Evolutionary conservation across 2,329 filamentous ascomycete genomes (phyloP), one percentile per base, ranked within the genome.

Genomic region (Didymella lethalis): DNA sequence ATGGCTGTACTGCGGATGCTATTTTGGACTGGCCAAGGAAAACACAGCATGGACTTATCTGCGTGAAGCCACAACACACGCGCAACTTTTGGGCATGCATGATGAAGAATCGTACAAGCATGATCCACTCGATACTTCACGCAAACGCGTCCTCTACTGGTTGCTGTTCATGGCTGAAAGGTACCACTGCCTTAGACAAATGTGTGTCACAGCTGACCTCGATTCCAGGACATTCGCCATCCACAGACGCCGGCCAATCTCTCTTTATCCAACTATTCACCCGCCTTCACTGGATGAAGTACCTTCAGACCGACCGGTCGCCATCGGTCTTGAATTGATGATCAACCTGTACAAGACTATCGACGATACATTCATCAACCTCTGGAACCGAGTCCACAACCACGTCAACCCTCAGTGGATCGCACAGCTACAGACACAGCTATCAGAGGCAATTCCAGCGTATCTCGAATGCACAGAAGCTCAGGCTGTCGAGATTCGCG

Each of bases 401-500:
- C 76, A 79, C n/a, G 79, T 78, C 56, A 79, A 80, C 7, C 79
- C 80, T 4, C 78, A 78, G 31, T 82, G 79, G 75, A 75, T 82
- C 2, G 76, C 80, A 7, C 76, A 79, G 23, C 67, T 84, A 10
- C 83, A 85, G 50, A 78, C 81, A 36, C 82, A 84, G 48, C 77
- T 85, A 1, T 80, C 80, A 4, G 81, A 82, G 53, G 81, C 83
- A 20, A 77, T 88, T 2, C 83, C 86, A 4, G 75, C 80, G 18
- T 86, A 86, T 49, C 78, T 88, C 7, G 83, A 85, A 28, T 75
- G 73, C 60, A 88, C 87, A 0, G 86, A 88, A 57, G 88, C 86
- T 20, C 88, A 91, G 66, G 88, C 87, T 53, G 87, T 89, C 7
- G 87, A 91, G 65, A 82, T 91, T 18, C 81, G 89, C 43, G 84